Conservation (phyloP, 1,139 yeast genomes). For the Magnusiomyces paraingens region DNA sequence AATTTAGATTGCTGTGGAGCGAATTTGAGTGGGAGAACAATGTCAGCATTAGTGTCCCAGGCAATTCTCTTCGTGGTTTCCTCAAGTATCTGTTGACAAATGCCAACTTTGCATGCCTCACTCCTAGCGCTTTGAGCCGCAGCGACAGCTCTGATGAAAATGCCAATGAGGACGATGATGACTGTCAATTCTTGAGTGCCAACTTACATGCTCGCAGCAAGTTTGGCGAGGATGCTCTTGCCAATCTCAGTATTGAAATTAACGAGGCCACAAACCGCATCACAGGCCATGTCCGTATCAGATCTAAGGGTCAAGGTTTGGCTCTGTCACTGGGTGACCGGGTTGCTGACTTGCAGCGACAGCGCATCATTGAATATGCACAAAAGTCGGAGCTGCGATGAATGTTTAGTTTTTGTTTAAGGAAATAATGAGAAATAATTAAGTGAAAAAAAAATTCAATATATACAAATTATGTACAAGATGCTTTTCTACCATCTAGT, state of each 20-base stretch:
- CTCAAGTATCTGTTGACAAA: constrained; percentile 70
- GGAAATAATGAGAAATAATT: neutral
- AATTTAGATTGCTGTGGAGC: constrained; percentile 97
- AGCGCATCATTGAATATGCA: constrained; percentile 13
- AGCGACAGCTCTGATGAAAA: constrained; percentile 19
- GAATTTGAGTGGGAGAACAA: constrained; percentile 99
- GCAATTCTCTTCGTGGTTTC: constrained; percentile 67
- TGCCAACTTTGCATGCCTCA: constrained; percentile 91
- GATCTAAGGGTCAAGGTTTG: constrained; percentile 97
- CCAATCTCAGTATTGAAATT: constrained; percentile 85
- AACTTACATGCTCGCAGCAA: constrained; percentile 88
- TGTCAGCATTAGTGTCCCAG: constrained; percentile 74
- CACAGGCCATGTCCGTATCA: constrained; percentile 90
- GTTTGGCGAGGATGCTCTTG: constrained; percentile 97
- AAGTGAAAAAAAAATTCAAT: neutral
- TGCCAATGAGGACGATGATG: constrained; percentile 37
- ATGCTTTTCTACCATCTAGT: constrained; percentile 24
- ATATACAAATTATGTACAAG: constrained; percentile 1
- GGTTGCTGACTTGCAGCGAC: constrained; percentile 49
- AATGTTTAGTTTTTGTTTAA: neutral
- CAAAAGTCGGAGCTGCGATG: neutral
- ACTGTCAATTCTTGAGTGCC: constrained; percentile 87
- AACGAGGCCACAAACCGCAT: constrained; percentile 65
- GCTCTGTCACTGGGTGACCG: constrained; percentile 94
- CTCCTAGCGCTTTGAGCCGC: constrained; percentile 67